Evolutionary conservation across 2,329 filamentous ascomycete genomes (phyloP).

Genomic region (Fulvia fulva): DNA sequence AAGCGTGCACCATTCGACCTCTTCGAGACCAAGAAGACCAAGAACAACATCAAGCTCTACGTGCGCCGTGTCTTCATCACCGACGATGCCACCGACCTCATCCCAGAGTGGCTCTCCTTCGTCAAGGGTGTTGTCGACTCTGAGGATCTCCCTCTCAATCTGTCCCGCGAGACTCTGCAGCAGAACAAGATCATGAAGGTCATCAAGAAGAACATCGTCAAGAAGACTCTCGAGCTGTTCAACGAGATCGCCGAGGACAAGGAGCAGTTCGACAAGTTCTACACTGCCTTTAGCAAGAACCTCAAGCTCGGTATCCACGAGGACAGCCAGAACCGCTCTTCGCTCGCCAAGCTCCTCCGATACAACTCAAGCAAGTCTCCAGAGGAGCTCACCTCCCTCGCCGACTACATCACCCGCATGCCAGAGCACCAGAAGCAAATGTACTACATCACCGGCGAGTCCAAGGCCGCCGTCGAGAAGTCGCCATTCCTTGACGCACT

Average conservation of each 20-base stretch:
- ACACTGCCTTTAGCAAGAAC: constrained; percentile 99
- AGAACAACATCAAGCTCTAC: constrained; percentile 99
- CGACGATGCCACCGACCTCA: constrained; percentile 97
- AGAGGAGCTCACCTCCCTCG: constrained; percentile 91
- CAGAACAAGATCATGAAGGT: constrained; percentile 99
- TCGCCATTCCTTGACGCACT: constrained; percentile 98
- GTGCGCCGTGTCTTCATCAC: constrained; percentile 99
- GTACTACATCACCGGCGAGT: constrained; percentile 99
- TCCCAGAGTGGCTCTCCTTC: constrained; percentile 98
- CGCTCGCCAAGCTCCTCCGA: constrained; percentile 95
- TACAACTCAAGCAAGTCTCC: constrained; percentile 99
- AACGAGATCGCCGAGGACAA: constrained; percentile 98
- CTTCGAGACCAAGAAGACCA: constrained; percentile 99
- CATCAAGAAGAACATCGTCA: constrained; percentile 99
- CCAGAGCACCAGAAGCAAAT: constrained; percentile 99
- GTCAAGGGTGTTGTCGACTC: constrained; percentile 99
- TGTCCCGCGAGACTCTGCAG: constrained; percentile 99
- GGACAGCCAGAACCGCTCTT: constrained; percentile 91
- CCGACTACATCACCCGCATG: constrained; percentile 99
- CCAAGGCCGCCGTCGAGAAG: constrained; percentile 94
- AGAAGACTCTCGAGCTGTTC: constrained; percentile 99
- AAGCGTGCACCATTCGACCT: constrained; percentile 99
- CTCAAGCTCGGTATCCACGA: constrained; percentile 99
- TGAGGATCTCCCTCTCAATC: constrained; percentile 97
- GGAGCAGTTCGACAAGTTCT: constrained; percentile 99